A percentile compares a stretch with the other conserved stretches of the same genome.
phyloP scores from a whole-genome alignment of 2,329 filamentous ascomycete species.

The Cercospora sesami region DNA sequence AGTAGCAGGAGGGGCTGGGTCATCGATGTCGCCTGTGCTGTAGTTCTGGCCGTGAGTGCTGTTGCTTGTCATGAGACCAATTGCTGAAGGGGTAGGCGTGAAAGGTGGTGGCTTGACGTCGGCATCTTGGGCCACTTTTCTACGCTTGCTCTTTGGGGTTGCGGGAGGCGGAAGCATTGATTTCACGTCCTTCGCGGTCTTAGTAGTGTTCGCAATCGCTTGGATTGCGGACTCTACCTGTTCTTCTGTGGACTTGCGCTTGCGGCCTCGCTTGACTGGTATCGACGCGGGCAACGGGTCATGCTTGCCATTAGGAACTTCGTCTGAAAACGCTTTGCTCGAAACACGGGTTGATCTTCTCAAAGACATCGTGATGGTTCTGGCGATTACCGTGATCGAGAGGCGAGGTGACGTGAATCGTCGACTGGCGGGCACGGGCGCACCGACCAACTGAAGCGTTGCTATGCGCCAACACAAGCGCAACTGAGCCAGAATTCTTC shows the following conservation, averaged over 20 bases:
- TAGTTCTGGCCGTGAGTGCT: constrained; percentile 37
- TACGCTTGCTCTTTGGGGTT: constrained; percentile 34
- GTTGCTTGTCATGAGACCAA: constrained; percentile 48
- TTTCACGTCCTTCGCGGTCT: constrained; percentile 20
- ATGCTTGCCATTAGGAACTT: constrained; percentile 10
- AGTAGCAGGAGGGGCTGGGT: constrained; percentile 34
- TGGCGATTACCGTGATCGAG: neutral
- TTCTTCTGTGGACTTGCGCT: constrained; percentile 26
- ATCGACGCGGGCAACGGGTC: constrained; percentile 13
- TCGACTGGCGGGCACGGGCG: neutral
- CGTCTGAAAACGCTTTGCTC: constrained; percentile 12
- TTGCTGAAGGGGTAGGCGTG: constrained; percentile 53
- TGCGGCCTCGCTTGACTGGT: constrained; percentile 29
- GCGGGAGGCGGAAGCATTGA: constrained; percentile 37
- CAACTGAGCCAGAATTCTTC: constrained; percentile 7
- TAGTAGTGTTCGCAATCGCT: constrained; percentile 11
- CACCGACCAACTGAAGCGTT: neutral
- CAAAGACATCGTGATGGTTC: constrained; percentile 49
- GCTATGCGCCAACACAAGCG: neutral
- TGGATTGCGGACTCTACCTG: constrained; percentile 20
- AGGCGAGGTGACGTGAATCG: neutral
- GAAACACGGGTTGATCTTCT: constrained; percentile 54
- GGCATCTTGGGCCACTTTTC: constrained; percentile 28
- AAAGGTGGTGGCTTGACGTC: constrained; percentile 40
- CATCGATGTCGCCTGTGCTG: constrained; percentile 45